Evolutionary conservation across 331 rosid species (phyloP).

Genomic region (Prunus yedoensis): DNA sequence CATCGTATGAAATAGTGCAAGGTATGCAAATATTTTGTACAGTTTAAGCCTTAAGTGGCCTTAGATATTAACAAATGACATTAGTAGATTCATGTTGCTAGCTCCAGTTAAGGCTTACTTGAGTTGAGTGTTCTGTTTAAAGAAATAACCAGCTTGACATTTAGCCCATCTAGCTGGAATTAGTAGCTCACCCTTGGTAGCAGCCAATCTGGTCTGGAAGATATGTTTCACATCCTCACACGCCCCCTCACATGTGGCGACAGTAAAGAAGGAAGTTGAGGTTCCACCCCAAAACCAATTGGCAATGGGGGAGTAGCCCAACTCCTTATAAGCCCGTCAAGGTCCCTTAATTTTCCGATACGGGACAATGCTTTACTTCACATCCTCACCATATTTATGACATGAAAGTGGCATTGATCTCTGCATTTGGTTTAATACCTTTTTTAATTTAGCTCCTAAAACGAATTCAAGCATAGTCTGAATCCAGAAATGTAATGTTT

Average conservation of each 20-base stretch:
- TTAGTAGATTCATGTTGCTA: too few species aligned
- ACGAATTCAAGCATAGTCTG: neutral
- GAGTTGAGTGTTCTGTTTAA: neutral
- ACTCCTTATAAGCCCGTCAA: too few species aligned
- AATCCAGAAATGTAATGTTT: neutral
- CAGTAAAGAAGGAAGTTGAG: too few species aligned
- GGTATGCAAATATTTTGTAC: constrained; percentile 23
- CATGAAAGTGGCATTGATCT: neutral
- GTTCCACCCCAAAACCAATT: too few species aligned
- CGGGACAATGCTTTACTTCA: too few species aligned
- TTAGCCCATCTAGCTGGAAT: too few species aligned
- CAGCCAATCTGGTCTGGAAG: neutral
- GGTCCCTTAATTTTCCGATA: too few species aligned
- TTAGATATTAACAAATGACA: neutral
- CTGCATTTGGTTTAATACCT: neutral
- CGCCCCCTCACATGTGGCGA: too few species aligned
- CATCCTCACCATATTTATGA: neutral
- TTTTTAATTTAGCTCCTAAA: neutral
- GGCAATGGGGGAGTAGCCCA: too few species aligned
- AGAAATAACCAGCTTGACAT: neutral
- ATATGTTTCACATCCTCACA: too few species aligned
- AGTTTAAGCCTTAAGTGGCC: neutral
- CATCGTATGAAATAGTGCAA: constrained; percentile 21
- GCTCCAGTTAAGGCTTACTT: neutral
- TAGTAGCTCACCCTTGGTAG: neutral